These are phyloP conservation scores for Dendrobium nobile DNA, from an alignment of 106 monocot species.

Conservation along the genomic window DNA sequence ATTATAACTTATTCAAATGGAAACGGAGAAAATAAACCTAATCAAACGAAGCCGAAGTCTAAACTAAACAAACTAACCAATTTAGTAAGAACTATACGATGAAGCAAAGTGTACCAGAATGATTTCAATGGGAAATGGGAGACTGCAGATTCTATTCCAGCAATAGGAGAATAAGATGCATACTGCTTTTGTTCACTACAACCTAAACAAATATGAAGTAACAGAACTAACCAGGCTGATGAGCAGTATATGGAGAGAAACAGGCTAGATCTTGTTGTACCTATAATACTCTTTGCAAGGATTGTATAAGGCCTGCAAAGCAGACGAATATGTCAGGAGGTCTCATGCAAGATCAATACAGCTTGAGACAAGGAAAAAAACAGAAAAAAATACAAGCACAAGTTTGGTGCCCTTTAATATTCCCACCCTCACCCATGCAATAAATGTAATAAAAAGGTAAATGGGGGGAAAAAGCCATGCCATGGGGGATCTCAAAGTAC, in stretches of 20 bases:
- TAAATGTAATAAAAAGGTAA: too few species aligned
- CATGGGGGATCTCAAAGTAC: too few species aligned
- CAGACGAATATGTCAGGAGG: not conserved
- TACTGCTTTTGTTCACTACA: not conserved
- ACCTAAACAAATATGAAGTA: not conserved
- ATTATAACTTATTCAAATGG: too few species aligned
- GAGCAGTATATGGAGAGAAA: conserved; percentile 83
- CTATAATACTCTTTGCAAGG: conserved; percentile 70
- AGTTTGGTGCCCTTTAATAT: too few species aligned
- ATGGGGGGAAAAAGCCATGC: too few species aligned
- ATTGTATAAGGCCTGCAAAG: conserved; percentile 67
- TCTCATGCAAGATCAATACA: not conserved
- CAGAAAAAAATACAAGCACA: not conserved
- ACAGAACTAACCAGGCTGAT: conserved; percentile 70
- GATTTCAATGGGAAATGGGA: too few species aligned
- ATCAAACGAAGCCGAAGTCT: too few species aligned
- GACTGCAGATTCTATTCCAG: not conserved
- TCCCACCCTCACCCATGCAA: too few species aligned
- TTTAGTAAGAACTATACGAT: too few species aligned
- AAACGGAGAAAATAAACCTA: too few species aligned
- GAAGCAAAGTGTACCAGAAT: too few species aligned
- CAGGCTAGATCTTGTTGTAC: conserved; percentile 82
- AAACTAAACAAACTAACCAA: too few species aligned
- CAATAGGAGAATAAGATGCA: not conserved
- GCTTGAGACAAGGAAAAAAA: not conserved